These are phyloP conservation scores for Colletotrichum endophyticum DNA, from an alignment of 2,329 filamentous ascomycete species.

Conservation along the genomic window DNA sequence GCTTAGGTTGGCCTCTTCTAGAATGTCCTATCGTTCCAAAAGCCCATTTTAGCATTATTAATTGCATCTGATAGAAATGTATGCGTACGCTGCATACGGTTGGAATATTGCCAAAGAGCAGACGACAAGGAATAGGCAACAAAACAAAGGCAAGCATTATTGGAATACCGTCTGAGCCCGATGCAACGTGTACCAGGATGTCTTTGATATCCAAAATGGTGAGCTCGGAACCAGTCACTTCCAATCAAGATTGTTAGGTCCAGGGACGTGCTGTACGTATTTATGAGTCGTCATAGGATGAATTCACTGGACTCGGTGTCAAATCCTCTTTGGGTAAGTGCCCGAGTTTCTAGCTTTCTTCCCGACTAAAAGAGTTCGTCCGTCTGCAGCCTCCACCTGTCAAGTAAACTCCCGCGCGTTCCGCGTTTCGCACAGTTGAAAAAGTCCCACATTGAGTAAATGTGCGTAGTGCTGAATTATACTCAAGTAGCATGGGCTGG, in stretches of 20 bases:
- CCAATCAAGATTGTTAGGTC: not conserved
- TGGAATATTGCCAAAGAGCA: too few species aligned
- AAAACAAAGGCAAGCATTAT: too few species aligned
- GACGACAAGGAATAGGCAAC: too few species aligned
- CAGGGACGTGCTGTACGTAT: not conserved
- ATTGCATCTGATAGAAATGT: too few species aligned
- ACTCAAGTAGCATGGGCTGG: too few species aligned
- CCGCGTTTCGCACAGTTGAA: not conserved
- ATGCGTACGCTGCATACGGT: too few species aligned
- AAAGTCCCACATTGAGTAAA: too few species aligned
- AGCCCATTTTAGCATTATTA: not conserved
- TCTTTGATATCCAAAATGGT: not conserved
- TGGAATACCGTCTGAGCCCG: not conserved
- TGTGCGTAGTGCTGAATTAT: too few species aligned
- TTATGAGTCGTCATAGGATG: not conserved
- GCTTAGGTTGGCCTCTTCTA: not conserved
- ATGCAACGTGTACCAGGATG: too few species aligned
- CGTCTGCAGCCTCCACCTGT: not conserved
- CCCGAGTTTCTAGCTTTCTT: not conserved
- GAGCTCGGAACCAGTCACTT: not conserved
- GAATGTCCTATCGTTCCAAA: not conserved
- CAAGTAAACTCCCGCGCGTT: not conserved
- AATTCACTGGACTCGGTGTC: not conserved
- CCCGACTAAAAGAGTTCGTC: not conserved
- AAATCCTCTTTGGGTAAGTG: not conserved